These are phyloP conservation scores for Penicillium atrosanguineum DNA, from an alignment of 495 filamentous ascomycete species.

Conservation along the genomic window DNA sequence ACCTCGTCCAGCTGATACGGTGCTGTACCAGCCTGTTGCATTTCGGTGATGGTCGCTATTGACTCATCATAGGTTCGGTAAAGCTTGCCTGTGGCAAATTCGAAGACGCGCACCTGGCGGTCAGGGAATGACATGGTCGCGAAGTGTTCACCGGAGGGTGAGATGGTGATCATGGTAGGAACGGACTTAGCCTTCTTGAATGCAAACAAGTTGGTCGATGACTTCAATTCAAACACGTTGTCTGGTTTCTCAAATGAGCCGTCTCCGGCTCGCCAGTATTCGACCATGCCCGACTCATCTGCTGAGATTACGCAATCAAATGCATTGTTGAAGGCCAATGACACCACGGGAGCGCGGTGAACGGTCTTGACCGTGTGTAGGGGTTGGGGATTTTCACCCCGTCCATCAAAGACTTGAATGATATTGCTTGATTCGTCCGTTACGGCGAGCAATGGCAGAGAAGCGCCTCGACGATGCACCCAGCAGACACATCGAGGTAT, in stretches of 20 bases:
- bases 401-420: constrained; percentile 84
- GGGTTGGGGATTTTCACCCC: constrained; percentile 72
- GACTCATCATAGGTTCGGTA: constrained; percentile 95
- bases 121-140: constrained; percentile 92
- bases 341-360: constrained; percentile 72
- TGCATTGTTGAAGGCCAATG: constrained; percentile 84
- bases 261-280: constrained; percentile 83
- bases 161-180: constrained; percentile 81
- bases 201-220: constrained; percentile 88
- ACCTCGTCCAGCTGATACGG: constrained; percentile 76
- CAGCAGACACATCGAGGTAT: constrained; percentile 82
- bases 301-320: constrained; percentile 88
- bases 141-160: constrained; percentile 79
- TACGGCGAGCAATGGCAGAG: constrained; percentile 82
- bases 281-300: constrained; percentile 90
- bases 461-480: constrained; percentile 86
- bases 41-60: constrained; percentile 76
- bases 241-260: constrained; percentile 85
- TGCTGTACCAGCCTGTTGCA: constrained; percentile 89
- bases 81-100: constrained; percentile 84
- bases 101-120: constrained; percentile 86
- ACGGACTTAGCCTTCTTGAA: constrained; percentile 94
- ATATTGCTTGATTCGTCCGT: constrained; percentile 70
- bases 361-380: constrained; percentile 71
- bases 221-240: constrained; percentile 88